Conservation (phyloP, 139 green algal genomes). For the Prasinococcaceae sp. region DNA sequence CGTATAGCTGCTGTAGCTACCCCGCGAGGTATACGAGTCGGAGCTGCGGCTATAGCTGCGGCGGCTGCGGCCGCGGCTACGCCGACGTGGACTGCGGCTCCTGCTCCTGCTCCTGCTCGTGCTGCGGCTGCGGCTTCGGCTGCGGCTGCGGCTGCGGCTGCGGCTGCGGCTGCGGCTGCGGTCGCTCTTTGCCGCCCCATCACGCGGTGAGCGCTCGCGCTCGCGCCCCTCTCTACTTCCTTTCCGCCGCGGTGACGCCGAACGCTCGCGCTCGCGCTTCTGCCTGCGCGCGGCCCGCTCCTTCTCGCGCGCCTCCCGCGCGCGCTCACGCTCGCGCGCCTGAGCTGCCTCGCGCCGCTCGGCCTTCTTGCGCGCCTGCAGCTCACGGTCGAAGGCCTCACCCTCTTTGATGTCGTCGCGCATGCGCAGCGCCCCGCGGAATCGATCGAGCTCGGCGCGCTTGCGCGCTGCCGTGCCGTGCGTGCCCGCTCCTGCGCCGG, state of each 20-base stretch:
- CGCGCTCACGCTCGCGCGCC: slow-evolving; percentile 1
- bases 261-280: slow-evolving; percentile 15
- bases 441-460: slow-evolving; percentile 61
- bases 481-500: slow-evolving; percentile 23
- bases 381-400: slow-evolving; percentile 78
- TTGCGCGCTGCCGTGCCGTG: slow-evolving; percentile 65
- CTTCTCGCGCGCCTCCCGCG: slow-evolving; percentile 16
- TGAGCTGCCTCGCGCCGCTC: slow-evolving; percentile 30
- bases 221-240: slow-evolving; percentile 12
- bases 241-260: too few relatives aligned
- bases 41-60: background rate
- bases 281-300: slow-evolving; percentile 13
- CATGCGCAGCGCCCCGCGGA: slow-evolving; percentile 48
- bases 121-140: too few relatives aligned
- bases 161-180: slow-evolving; percentile 2
- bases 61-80: too few relatives aligned
- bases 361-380: slow-evolving; percentile 32
- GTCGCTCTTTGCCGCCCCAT: slow-evolving; percentile 11
- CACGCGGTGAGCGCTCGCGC: background rate
- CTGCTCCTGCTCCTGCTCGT: background rate
- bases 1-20: background rate
- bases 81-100: too few relatives aligned
- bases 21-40: background rate
- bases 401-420: slow-evolving; percentile 52
- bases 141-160: too few relatives aligned